These are phyloP conservation scores for Boeremia exigua DNA, from an alignment of 2,329 filamentous ascomycete species.

Conservation along the genomic window DNA sequence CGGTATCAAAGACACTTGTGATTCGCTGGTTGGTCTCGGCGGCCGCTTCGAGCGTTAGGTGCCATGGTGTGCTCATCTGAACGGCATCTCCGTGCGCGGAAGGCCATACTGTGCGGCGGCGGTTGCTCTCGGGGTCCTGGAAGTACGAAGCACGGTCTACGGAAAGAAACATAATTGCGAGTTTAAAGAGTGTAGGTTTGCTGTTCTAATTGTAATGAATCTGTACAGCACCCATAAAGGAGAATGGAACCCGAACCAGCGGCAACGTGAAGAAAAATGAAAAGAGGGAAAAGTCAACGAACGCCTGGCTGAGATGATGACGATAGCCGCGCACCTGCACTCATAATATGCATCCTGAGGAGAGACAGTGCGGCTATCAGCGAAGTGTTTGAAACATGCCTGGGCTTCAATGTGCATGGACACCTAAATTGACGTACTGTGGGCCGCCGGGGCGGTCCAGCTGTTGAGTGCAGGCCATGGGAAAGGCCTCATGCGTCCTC, in stretches of 20 bases:
- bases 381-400: conserved; percentile 6
- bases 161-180: conserved; percentile 4
- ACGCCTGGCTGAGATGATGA: background rate
- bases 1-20: conserved; percentile 26
- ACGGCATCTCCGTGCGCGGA: conserved; percentile 3
- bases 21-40: conserved; percentile 15
- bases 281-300: background rate
- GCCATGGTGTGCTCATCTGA: conserved; percentile 15
- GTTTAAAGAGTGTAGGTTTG: background rate
- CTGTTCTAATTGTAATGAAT: background rate
- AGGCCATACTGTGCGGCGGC: conserved; percentile 9
- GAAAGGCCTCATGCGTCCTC: conserved; percentile 6
- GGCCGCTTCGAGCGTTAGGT: background rate
- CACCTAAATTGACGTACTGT: conserved; percentile 3
- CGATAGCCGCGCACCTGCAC: background rate
- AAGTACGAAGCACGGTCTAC: background rate
- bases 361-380: conserved; percentile 3
- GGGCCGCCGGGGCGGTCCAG: background rate
- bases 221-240: conserved; percentile 4
- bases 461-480: conserved; percentile 3
- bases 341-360: conserved; percentile 1
- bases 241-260: conserved; percentile 10
- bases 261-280: background rate
- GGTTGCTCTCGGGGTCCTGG: conserved; percentile 2
- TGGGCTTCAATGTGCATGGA: conserved; percentile 4